These are phyloP conservation scores for Cordyceps cateniannulata DNA, from an alignment of 2,329 filamentous ascomycete genomes.

Conservation along the genomic window DNA sequence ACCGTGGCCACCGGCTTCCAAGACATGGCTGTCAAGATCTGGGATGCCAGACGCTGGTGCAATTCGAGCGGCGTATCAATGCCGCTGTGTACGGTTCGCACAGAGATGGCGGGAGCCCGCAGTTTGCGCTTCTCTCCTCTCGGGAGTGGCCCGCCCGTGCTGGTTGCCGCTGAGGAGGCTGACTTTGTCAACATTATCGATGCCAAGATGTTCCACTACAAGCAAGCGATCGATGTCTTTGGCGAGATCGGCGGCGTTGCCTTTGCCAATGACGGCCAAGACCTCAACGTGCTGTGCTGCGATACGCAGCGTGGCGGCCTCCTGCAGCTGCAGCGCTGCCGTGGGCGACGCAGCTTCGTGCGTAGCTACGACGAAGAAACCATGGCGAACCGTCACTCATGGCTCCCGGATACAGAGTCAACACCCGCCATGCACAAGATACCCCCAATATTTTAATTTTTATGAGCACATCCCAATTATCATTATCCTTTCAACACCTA, in stretches of 20 bases:
- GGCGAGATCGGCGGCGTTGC: constrained; percentile 65
- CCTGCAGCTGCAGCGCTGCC: constrained; percentile 50
- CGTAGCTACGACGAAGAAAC: constrained; percentile 7
- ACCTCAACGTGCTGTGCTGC: constrained; percentile 62
- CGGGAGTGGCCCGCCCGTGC: constrained; percentile 58
- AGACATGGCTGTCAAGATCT: constrained; percentile 66
- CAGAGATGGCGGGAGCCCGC: constrained; percentile 62
- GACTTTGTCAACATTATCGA: constrained; percentile 68
- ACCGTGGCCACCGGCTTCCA: constrained; percentile 72
- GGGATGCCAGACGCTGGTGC: constrained; percentile 67
- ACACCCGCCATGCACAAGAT: constrained; percentile 4
- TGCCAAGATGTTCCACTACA: constrained; percentile 54
- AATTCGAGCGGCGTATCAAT: constrained; percentile 40
- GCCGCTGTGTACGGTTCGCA: constrained; percentile 49
- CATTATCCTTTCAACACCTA: not conserved
- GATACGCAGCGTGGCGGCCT: constrained; percentile 62
- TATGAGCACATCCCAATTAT: not conserved
- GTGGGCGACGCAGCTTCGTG: constrained; percentile 14
- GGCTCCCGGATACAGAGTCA: constrained; percentile 3
- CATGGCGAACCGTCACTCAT: constrained; percentile 6
- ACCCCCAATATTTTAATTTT: not conserved
- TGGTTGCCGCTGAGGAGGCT: constrained; percentile 70
- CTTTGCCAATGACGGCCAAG: constrained; percentile 60
- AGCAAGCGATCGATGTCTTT: constrained; percentile 68
- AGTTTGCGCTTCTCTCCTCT: constrained; percentile 66